Base-by-base conservation (phyloP, 345 rosid genomes). In the Carallia brachiata region DNA sequence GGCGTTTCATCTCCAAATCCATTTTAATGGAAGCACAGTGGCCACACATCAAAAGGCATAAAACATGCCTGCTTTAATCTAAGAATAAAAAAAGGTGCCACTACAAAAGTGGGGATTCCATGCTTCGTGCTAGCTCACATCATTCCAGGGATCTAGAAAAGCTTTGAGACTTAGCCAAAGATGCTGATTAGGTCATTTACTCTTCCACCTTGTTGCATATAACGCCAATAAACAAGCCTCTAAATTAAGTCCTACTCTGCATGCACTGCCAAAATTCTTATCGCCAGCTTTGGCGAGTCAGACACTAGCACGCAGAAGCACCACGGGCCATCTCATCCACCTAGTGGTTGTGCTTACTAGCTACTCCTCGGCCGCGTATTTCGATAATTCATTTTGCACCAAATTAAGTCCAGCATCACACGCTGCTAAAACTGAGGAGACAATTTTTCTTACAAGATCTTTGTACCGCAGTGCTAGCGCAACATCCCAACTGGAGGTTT, bases 381-480 rank as follows among this genome's bases (percentile, higher is more conserved):
- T 84, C 17, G 75, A 52, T 40, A 84, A 71, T 56, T 85, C 84
- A 2, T 74, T 75, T 81, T 88, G 87, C 67, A 91, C 77, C 81
- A 87, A 48, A 63, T 82, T 77, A 67, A 77, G 64, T 69, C 98
- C 96, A 5, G 76, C 70, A 64, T 80, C 78, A 74, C 97, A 94
- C 13, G 98, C 88, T 63, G 80, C 73, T 74, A 87, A 39, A 73
- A 91, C 81, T 9, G 97, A 94, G 55, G 97, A 87, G 36, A 88
- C 30, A 27, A 91, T 87, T 81, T 81, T 86, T 72, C 84, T 83
- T n/a, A 87, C 93, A 53, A 57, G 74, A 73, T 78, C 83, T 74
- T 85, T 91, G 64, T 65, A 91, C 72, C 84, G 80, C 67, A 71
- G 67, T 1, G 90, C 92, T 13, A 91, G 54, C 73, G 84, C 86